phyloP scores from a whole-genome alignment of 2,329 filamentous ascomycete genomes.

The Helminthosporium solani region DNA sequence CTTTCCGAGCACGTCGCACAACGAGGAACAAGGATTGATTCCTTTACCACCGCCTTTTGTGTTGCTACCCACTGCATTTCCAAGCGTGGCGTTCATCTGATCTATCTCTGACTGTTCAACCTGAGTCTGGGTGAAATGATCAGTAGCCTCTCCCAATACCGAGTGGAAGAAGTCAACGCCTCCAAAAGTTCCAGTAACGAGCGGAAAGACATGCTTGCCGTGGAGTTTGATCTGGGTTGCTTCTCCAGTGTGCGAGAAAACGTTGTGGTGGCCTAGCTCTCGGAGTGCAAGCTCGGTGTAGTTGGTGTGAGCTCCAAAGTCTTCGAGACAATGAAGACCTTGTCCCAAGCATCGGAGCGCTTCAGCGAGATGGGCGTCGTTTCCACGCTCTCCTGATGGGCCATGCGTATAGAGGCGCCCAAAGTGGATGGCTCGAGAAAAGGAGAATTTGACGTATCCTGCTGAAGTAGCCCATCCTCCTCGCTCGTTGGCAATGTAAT shows the following conservation, averaged over 20 bases:
- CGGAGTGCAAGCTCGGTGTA: constrained; percentile 55
- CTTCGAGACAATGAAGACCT: constrained; percentile 55
- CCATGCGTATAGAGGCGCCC: constrained; percentile 50
- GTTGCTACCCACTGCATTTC: constrained; percentile 40
- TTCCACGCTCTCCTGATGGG: constrained; percentile 41
- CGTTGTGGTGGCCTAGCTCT: constrained; percentile 53
- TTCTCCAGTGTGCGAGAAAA: constrained; percentile 55
- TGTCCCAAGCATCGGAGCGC: constrained; percentile 54
- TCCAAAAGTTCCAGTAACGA: constrained; percentile 58
- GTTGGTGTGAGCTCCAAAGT: constrained; percentile 58
- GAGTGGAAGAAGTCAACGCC: constrained; percentile 54
- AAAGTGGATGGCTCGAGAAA: constrained; percentile 51
- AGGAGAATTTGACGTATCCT: constrained; percentile 66
- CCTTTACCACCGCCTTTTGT: constrained; percentile 35
- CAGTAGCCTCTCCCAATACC: constrained; percentile 52
- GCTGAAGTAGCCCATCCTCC: constrained; percentile 88
- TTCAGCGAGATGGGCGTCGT: constrained; percentile 50
- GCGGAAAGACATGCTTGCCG: constrained; percentile 51
- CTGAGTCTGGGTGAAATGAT: constrained; percentile 52
- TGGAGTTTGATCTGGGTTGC: constrained; percentile 48
- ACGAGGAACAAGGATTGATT: constrained; percentile 33
- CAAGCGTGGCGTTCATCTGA: constrained; percentile 48
- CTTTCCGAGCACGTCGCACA: constrained; percentile 73
- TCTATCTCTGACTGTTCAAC: constrained; percentile 51
- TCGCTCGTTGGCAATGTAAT: constrained; percentile 92